Evolutionary conservation across 192 early-diverging fungal genomes (phyloP).

Genomic region (Linnemannia hyalina): DNA sequence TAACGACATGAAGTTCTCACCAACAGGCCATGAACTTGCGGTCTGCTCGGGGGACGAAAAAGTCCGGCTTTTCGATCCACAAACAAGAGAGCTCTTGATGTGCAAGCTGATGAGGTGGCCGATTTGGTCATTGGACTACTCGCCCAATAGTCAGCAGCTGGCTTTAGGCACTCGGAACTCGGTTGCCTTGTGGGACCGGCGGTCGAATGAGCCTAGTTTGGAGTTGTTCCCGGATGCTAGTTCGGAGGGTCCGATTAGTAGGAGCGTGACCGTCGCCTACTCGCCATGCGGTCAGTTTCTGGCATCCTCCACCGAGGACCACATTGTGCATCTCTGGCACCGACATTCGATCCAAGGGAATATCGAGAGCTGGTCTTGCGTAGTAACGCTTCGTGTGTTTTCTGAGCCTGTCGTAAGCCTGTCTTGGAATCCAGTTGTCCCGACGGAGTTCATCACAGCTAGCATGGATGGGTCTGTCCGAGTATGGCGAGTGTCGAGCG

Average conservation of each 20-base stretch:
- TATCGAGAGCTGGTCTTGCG: neutral
- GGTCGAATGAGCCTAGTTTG: neutral
- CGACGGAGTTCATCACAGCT: neutral
- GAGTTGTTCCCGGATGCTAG: neutral
- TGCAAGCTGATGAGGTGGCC: no score
- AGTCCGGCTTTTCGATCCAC: neutral
- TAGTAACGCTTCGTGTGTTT: neutral
- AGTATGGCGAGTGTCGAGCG: neutral
- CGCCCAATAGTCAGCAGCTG: no score
- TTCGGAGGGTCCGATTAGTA: no score
- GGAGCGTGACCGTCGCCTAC: neutral
- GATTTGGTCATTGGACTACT: no score
- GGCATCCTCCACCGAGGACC: neutral
- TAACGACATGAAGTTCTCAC: neutral
- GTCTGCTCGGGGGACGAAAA: neutral
- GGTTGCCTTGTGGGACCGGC: neutral
- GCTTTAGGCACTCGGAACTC: no score
- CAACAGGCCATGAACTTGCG: neutral
- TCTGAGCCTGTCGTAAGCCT: neutral
- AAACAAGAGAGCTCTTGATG: no score
- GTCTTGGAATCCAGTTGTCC: neutral
- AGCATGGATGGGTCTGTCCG: neutral
- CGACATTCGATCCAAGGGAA: neutral
- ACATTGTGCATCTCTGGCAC: neutral
- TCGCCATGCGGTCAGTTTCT: neutral